A percentile compares a stretch with the other conserved stretches of the same genome.
Evolutionary conservation across 352 stramenopile genomes (phyloP).

Genomic region (Globisporangium irregulare): DNA sequence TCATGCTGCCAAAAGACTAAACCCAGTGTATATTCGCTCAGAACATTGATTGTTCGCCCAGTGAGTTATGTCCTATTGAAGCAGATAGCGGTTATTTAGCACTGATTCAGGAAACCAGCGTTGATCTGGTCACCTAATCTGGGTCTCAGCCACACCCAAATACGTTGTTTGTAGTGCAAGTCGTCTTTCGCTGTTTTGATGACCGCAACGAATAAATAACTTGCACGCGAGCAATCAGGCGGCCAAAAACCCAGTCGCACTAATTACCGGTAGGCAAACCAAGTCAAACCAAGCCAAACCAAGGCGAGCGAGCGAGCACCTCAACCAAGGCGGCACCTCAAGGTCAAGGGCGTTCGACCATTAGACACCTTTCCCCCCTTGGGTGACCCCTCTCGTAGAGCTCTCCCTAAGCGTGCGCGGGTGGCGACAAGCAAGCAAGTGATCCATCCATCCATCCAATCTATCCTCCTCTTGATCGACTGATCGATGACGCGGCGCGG

Average conservation of each 20-base stretch:
- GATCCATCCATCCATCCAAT: slow-evolving; percentile 5
- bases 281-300: not conserved
- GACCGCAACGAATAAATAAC: not conserved
- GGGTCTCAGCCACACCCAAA: no score
- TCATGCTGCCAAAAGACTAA: not conserved
- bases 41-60: no score
- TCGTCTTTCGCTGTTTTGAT: not conserved
- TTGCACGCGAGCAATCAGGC: not conserved
- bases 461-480: not conserved
- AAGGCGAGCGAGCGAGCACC: not conserved
- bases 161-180: no score
- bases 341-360: slow-evolving; percentile 4
- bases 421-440: not conserved
- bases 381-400: not conserved
- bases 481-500: slow-evolving; percentile 49
- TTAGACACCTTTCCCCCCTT: not conserved
- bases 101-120: not conserved
- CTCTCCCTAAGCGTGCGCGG: not conserved
- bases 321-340: not conserved
- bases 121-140: no score
- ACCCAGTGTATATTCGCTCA: not conserved
- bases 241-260: not conserved
- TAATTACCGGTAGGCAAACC: not conserved
- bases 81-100: not conserved
- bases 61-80: no score